phyloP scores from a whole-genome alignment of 2,329 filamentous ascomycete species.

The Pleochaeta shiraiana region DNA sequence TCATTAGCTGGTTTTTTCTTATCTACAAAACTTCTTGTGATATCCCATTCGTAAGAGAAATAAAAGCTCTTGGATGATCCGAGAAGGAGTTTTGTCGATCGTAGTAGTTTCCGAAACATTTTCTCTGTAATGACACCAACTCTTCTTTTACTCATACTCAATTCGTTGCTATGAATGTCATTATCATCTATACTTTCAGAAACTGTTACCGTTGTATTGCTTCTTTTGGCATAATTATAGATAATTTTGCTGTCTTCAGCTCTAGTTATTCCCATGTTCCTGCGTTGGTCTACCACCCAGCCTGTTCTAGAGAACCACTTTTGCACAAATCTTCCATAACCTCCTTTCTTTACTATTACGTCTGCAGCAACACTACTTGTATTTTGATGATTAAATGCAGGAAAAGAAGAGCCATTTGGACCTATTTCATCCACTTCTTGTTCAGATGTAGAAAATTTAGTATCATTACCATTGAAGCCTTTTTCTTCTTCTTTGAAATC shows the following conservation, averaged over 20 bases:
- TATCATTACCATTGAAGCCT: neutral
- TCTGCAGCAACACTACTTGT: conserved; percentile 59
- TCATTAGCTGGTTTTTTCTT: conserved; percentile 23
- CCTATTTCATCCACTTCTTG: neutral
- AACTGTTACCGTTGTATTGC: neutral
- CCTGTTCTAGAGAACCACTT: conserved; percentile 79
- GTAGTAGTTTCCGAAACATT: conserved; percentile 64
- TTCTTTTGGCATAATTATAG: neutral
- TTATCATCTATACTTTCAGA: neutral
- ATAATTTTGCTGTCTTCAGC: conserved; percentile 12
- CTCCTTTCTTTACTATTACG: conserved; percentile 62
- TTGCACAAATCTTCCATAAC: conserved; percentile 74
- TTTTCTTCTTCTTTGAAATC: conserved; percentile 21
- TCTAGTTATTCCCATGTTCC: conserved; percentile 44
- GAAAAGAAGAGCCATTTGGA: neutral
- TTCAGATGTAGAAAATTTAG: neutral
- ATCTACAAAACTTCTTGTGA: conserved; percentile 43
- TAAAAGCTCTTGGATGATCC: conserved; percentile 69
- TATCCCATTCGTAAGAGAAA: conserved; percentile 86
- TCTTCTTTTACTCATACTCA: conserved; percentile 5
- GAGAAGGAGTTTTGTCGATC: conserved; percentile 69
- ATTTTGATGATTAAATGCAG: conserved; percentile 10
- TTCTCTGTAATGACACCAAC: conserved; percentile 10
- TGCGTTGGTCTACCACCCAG: conserved; percentile 51
- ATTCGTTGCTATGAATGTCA: conserved; percentile 1